phyloP scores from a whole-genome alignment of 1,284 basidiomycete genomes.

The Schizophyllum commune region DNA sequence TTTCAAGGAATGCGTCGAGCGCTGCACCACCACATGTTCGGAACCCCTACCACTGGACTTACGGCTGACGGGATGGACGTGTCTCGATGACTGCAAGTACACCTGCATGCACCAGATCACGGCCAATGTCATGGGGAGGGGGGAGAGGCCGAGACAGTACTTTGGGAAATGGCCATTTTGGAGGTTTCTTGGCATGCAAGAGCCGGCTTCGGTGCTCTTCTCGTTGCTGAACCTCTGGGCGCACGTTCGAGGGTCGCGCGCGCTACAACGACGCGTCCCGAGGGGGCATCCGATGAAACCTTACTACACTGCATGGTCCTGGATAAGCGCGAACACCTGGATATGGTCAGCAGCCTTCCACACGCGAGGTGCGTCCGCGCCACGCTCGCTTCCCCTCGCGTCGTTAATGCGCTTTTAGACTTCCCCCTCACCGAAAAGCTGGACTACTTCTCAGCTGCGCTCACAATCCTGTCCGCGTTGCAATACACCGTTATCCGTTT shows the following conservation, averaged over 20 bases:
- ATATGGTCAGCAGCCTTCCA: conserved; percentile 91
- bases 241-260: conserved; percentile 51
- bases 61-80: conserved; percentile 66
- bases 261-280: conserved; percentile 45
- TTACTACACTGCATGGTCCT: conserved; percentile 66
- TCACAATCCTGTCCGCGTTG: conserved; percentile 71
- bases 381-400: conserved; percentile 1
- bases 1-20: conserved; percentile 46
- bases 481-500: conserved; percentile 73
- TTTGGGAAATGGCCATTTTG: conserved; percentile 98
- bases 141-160: conserved; percentile 63
- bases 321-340: conserved; percentile 87
- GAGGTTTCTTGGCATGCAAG: conserved; percentile 82
- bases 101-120: conserved; percentile 84
- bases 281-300: conserved; percentile 58
- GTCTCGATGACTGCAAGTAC: conserved; percentile 85
- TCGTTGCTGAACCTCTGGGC: conserved; percentile 78
- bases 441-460: conserved; percentile 93
- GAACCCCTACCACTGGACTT: conserved; percentile 36
- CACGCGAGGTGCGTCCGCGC: conserved; percentile 59
- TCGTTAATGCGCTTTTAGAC: conserved; percentile 41
- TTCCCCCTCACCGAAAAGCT: conserved; percentile 79
- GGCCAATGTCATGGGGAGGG: conserved; percentile 40
- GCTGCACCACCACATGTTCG: conserved; percentile 28
- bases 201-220: conserved; percentile 89